Evolutionary conservation across 1,284 basidiomycete species (phyloP).

Genomic region (Apiotrichum domesticum): DNA sequence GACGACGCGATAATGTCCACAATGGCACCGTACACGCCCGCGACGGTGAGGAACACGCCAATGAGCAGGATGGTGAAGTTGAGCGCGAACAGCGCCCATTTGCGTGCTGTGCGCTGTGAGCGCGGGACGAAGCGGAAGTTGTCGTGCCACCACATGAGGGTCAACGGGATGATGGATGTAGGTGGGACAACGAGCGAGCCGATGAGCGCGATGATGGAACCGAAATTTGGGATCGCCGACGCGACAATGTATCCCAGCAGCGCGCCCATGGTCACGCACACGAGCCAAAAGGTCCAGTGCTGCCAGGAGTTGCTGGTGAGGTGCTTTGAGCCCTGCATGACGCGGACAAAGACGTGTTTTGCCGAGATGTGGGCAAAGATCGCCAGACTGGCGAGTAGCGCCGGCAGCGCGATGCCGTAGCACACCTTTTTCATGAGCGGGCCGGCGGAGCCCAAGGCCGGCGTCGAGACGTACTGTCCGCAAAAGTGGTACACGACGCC

Average conservation of each 20-base stretch:
- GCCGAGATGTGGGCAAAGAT: constrained; percentile 30
- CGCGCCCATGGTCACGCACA: constrained; percentile 6
- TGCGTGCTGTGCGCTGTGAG: constrained; percentile 3
- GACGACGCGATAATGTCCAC: constrained; percentile 3
- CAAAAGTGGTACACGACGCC: constrained; percentile 12
- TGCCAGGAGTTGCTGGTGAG: constrained; percentile 24
- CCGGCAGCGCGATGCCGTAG: constrained; percentile 38
- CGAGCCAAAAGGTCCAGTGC: constrained; percentile 34
- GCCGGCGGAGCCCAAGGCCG: constrained; percentile 45
- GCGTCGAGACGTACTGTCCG: constrained; percentile 14
- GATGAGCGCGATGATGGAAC: constrained; percentile 26
- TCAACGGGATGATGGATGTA: constrained; percentile 19
- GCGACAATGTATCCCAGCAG: constrained; percentile 27
- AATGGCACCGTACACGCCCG: constrained; percentile 24
- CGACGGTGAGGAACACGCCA: constrained; percentile 16
- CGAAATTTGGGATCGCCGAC: constrained; percentile 17
- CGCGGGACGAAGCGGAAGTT: constrained; percentile 7
- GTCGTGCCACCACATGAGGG: constrained; percentile 32
- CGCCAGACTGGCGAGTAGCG: constrained; percentile 27
- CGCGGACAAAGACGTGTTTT: constrained; percentile 54
- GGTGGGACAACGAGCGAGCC: constrained; percentile 23
- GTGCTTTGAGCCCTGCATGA: constrained; percentile 29
- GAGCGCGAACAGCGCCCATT: constrained; percentile 7
- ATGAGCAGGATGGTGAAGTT: constrained; percentile 5
- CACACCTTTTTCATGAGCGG: constrained; percentile 35